Conservation (phyloP, 2,329 filamentous ascomycete species). For the Daldinia sp. region DNA sequence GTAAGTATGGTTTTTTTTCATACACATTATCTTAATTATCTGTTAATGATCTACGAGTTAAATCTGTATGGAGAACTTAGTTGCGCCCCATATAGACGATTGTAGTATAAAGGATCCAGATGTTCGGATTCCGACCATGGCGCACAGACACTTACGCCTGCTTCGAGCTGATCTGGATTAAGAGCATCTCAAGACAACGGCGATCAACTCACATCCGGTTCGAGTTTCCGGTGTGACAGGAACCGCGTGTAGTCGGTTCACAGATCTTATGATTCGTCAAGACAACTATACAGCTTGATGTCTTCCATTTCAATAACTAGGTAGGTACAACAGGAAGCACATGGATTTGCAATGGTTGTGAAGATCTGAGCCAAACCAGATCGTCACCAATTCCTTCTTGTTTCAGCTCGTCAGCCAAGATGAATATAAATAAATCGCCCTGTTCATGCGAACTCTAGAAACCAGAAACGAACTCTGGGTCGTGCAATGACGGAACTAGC, state of each 20-base stretch:
- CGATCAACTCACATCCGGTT: conserved; percentile 19
- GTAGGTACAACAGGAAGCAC: conserved; percentile 11
- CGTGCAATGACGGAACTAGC: conserved; percentile 17
- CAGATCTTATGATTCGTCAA: conserved; percentile 26
- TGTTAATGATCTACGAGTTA: neutral
- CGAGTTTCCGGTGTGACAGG: conserved; percentile 16
- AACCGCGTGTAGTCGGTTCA: conserved; percentile 10
- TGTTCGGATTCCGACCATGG: neutral
- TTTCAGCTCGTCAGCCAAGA: conserved; percentile 22
- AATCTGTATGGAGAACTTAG: neutral
- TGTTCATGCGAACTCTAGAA: conserved; percentile 32
- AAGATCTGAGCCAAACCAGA: conserved; percentile 20
- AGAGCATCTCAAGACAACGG: conserved; percentile 17
- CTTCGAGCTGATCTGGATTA: conserved; percentile 3
- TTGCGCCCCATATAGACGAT: neutral
- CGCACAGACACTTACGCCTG: neutral
- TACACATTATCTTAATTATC: neutral
- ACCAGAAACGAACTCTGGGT: conserved; percentile 34
- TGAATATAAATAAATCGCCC: conserved; percentile 29
- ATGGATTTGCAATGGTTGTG: conserved; percentile 11
- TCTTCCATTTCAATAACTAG: neutral
- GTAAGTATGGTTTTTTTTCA: conserved; percentile 1
- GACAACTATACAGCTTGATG: conserved; percentile 5
- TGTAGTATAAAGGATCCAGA: neutral
- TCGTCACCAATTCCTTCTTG: conserved; percentile 26